Evolutionary conservation across 2,329 filamentous ascomycete species (phyloP).

Genomic region (Diaporthe capsici): DNA sequence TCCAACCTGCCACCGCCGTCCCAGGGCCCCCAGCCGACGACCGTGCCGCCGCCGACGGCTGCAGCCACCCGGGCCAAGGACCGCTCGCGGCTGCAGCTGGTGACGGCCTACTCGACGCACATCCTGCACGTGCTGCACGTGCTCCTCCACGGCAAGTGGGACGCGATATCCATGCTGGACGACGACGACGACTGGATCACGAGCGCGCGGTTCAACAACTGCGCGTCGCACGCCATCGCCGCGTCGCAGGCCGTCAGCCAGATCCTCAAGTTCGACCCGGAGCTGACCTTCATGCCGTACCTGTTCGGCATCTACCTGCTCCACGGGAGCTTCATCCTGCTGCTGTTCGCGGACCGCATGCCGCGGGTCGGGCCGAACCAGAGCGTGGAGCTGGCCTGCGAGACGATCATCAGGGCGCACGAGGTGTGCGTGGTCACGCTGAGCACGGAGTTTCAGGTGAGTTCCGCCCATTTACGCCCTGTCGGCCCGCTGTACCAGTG

Average conservation of each 20-base stretch:
- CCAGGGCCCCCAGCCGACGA: background rate
- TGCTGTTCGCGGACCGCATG: constrained; percentile 65
- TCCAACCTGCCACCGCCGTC: constrained; percentile 8
- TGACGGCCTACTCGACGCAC: constrained; percentile 62
- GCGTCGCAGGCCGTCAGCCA: constrained; percentile 61
- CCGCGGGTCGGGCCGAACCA: constrained; percentile 60
- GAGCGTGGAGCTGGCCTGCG: constrained; percentile 62
- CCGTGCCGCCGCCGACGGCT: background rate
- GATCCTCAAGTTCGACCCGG: constrained; percentile 63
- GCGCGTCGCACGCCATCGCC: constrained; percentile 61
- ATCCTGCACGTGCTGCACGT: constrained; percentile 64
- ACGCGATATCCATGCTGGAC: constrained; percentile 64
- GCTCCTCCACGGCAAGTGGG: constrained; percentile 64
- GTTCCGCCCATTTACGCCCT: constrained; percentile 24
- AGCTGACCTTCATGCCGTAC: constrained; percentile 66
- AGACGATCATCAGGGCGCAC: constrained; percentile 64
- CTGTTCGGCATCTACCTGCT: constrained; percentile 67
- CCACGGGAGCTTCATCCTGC: constrained; percentile 64
- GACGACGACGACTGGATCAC: constrained; percentile 64
- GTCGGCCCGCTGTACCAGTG: background rate
- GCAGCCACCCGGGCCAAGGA: constrained; percentile 42
- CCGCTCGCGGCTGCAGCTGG: constrained; percentile 54
- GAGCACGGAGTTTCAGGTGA: constrained; percentile 63
- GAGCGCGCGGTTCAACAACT: constrained; percentile 59
- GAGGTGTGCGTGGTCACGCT: constrained; percentile 66